phyloP scores from a whole-genome alignment of 257 asterid species.

The Haberlea rhodopensis region DNA sequence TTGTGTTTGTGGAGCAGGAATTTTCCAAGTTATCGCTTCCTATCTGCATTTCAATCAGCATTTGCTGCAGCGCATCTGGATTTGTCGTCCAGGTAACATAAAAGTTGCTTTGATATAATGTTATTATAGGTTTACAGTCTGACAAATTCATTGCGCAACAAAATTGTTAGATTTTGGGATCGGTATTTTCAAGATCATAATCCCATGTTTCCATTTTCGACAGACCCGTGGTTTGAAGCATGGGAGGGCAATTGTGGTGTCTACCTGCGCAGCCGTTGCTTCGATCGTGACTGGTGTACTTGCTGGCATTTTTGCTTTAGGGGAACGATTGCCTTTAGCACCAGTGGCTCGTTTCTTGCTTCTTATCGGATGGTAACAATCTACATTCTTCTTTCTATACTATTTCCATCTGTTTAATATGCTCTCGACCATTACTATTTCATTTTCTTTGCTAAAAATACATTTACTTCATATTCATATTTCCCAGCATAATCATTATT shows the following conservation, averaged over 20 bases:
- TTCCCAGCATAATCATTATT: no score
- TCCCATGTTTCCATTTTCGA: background rate
- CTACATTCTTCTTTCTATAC: slow-evolving; percentile 9
- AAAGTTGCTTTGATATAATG: background rate
- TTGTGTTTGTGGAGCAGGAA: slow-evolving; percentile 85
- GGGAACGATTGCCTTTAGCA: slow-evolving; percentile 83
- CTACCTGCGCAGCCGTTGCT: slow-evolving; percentile 98
- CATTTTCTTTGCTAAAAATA: no score
- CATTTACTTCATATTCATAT: no score
- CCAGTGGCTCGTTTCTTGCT: slow-evolving; percentile 71
- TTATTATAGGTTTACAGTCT: no score
- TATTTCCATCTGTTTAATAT: no score
- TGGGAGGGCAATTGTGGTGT: slow-evolving; percentile 93
- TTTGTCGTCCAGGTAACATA: slow-evolving; percentile 72
- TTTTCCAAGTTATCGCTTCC: slow-evolving; percentile 74
- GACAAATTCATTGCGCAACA: no score
- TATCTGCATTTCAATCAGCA: slow-evolving; percentile 67
- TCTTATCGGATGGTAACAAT: slow-evolving; percentile 83
- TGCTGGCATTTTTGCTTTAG: slow-evolving; percentile 95
- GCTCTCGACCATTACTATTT: no score
- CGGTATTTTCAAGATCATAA: background rate
- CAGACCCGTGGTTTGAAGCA: slow-evolving; percentile 97
- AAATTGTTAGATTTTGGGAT: background rate
- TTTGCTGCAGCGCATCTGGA: slow-evolving; percentile 89
- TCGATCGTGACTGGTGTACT: slow-evolving; percentile 92